phyloP scores from a whole-genome alignment of 441 rosid genomes.

The Erodium chrysanthum region DNA sequence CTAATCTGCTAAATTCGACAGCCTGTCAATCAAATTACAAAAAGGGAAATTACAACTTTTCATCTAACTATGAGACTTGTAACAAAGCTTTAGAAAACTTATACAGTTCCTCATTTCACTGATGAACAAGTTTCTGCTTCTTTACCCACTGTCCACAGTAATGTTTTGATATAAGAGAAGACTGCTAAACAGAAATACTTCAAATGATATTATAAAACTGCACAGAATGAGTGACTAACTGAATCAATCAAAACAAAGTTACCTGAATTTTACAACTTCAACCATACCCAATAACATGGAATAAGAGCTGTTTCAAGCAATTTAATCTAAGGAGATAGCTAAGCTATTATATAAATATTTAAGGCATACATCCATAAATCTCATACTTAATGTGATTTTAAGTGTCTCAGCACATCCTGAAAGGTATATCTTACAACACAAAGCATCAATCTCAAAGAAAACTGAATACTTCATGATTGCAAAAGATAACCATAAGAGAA shows the following conservation, averaged over 20 bases:
- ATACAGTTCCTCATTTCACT: neutral
- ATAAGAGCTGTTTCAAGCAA: neutral
- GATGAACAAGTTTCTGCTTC: neutral
- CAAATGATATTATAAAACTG: neutral
- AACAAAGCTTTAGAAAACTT: neutral
- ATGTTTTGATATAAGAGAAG: neutral
- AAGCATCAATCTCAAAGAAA: neutral
- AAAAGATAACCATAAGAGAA: no score
- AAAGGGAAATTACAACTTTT: neutral
- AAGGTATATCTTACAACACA: neutral
- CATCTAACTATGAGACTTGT: slow-evolving; percentile 5
- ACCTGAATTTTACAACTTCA: neutral
- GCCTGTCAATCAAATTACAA: slow-evolving; percentile 43
- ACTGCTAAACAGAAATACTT: neutral
- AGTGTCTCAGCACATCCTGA: neutral
- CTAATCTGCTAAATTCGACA: slow-evolving; percentile 83
- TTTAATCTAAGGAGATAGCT: neutral
- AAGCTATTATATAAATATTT: no score
- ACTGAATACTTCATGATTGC: neutral
- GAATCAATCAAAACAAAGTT: neutral
- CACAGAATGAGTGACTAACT: neutral
- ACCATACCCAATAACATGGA: neutral
- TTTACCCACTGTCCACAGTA: neutral
- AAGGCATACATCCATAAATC: no score
- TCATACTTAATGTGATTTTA: neutral